phyloP scores from a whole-genome alignment of 2,329 filamentous ascomycete genomes.

The Colletotrichum sp. region DNA sequence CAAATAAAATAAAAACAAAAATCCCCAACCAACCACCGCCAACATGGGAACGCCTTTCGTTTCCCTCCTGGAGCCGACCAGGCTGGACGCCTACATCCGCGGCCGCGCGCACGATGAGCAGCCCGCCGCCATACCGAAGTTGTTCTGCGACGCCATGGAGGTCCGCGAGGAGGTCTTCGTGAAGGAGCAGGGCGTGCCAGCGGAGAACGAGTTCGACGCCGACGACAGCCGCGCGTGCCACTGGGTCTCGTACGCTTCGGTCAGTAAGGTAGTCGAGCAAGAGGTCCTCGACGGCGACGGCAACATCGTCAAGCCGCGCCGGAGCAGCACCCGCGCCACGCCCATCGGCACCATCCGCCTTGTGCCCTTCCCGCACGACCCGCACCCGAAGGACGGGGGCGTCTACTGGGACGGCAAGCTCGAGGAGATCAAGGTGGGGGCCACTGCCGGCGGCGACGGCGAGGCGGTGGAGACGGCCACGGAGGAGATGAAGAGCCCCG shows the following conservation, averaged over 20 bases:
- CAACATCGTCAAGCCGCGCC: conserved; percentile 43
- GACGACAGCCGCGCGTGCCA: conserved; percentile 84
- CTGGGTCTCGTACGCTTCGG: conserved; percentile 82
- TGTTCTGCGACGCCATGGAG: conserved; percentile 69
- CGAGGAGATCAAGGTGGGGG: conserved; percentile 26
- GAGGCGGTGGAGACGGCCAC: conserved; percentile 24
- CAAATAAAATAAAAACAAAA: background rate
- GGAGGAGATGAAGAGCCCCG: background rate
- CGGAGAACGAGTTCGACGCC: conserved; percentile 77
- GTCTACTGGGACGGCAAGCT: conserved; percentile 52
- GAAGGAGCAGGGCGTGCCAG: conserved; percentile 59
- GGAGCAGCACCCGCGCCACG: conserved; percentile 46
- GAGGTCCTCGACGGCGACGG: conserved; percentile 50
- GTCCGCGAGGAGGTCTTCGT: conserved; percentile 68
- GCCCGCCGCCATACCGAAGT: conserved; percentile 48
- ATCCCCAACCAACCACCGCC: background rate
- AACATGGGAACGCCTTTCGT: conserved; percentile 57
- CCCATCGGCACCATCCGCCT: conserved; percentile 80
- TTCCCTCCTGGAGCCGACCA: conserved; percentile 50
- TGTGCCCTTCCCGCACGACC: conserved; percentile 78
- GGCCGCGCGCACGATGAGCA: conserved; percentile 47
- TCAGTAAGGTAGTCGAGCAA: conserved; percentile 50
- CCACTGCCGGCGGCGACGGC: background rate
- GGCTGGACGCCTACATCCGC: conserved; percentile 52
- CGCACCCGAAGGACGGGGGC: conserved; percentile 61